These are phyloP conservation scores for Apiospora kogelbergensis DNA, from an alignment of 2,329 filamentous ascomycete species.

Conservation along the genomic window DNA sequence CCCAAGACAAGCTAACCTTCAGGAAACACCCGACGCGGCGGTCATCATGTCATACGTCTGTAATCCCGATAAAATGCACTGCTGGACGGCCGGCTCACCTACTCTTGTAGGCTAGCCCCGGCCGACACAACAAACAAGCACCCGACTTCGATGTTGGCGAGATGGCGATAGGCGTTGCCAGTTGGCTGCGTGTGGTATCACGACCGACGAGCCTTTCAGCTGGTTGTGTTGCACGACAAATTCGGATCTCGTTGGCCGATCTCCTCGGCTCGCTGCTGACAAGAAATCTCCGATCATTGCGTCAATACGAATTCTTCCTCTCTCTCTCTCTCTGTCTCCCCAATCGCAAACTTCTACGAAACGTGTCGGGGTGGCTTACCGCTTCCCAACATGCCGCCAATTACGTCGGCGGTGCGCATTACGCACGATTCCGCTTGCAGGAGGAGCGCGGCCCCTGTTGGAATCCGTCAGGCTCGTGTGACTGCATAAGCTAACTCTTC, in stretches of 20 bases:
- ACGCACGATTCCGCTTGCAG: neutral
- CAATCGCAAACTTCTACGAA: neutral
- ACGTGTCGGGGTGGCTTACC: neutral
- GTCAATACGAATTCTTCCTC: neutral
- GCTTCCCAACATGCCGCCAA: neutral
- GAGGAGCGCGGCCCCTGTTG: neutral
- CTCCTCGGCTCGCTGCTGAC: neutral
- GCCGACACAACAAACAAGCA: neutral
- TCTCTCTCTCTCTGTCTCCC: too few species aligned
- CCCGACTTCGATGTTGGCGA: neutral
- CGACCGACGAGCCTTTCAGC: neutral
- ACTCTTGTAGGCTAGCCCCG: neutral
- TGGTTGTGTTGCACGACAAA: neutral
- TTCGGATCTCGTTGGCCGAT: slow-evolving; percentile 5
- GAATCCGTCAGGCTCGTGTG: slow-evolving; percentile 1
- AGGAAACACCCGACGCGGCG: slow-evolving; percentile 4
- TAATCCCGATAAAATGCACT: neutral
- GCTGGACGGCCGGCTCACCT: neutral
- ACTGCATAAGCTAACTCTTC: neutral
- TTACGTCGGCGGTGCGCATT: neutral
- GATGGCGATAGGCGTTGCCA: neutral
- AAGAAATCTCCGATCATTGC: neutral
- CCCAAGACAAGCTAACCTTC: neutral
- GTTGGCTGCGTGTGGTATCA: neutral
- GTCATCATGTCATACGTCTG: neutral